These are phyloP conservation scores for Oxytropis ochrocephala DNA, from an alignment of 306 rosid genomes.

Conservation along the genomic window DNA sequence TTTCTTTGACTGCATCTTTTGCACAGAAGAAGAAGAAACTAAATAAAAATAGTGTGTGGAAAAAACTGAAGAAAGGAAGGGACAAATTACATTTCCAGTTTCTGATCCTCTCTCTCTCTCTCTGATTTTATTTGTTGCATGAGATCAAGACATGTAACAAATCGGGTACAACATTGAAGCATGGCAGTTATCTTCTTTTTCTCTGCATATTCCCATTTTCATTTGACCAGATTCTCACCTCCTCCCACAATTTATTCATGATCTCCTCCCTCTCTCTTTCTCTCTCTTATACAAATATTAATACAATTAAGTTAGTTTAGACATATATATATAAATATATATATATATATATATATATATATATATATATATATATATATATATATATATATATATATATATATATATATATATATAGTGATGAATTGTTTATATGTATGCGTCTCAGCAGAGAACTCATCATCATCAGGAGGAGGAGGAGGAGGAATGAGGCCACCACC, in stretches of 20 bases:
- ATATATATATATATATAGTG: too few species aligned
- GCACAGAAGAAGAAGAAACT: not conserved
- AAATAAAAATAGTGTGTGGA: too few species aligned
- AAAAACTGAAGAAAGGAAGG: not conserved
- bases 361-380: too few species aligned
- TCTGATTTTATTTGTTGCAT: not conserved
- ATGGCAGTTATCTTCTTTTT: too few species aligned
- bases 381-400: too few species aligned
- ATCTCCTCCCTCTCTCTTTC: not conserved
- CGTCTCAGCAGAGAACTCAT: conserved; percentile 36
- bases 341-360: too few species aligned
- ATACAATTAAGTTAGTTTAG: not conserved
- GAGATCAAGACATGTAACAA: conserved; percentile 43
- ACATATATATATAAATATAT: too few species aligned
- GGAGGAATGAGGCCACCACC: conserved; percentile 95
- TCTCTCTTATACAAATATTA: not conserved
- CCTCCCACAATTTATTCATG: not conserved
- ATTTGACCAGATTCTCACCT: not conserved
- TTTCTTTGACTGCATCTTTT: conserved; percentile 59
- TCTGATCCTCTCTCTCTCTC: too few species aligned
- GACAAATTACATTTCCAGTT: too few species aligned
- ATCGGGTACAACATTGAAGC: conserved; percentile 21
- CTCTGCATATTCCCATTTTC: not conserved
- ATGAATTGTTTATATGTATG: not conserved
- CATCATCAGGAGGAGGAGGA: conserved; percentile 28